phyloP scores from a whole-genome alignment of 2,329 filamentous ascomycete species.

The Beauveria asiatica region DNA sequence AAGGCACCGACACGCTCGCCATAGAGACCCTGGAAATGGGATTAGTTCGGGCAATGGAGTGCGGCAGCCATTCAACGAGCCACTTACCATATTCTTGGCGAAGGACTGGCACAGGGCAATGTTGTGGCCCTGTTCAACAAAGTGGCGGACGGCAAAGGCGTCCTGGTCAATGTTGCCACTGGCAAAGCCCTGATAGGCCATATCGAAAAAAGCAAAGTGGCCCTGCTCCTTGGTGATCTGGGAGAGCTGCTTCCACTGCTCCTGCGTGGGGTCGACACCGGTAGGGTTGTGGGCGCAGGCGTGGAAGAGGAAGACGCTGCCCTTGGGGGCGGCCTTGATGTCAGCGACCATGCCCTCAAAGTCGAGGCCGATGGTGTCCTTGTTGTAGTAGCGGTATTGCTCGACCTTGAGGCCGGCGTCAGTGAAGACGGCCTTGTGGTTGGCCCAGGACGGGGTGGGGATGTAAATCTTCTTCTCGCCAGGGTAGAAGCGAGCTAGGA shows the following conservation, averaged over 20 bases:
- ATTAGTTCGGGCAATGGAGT: not conserved
- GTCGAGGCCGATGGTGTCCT: constrained; percentile 95
- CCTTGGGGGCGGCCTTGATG: constrained; percentile 78
- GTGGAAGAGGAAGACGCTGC: constrained; percentile 87
- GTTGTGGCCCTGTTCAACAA: constrained; percentile 85
- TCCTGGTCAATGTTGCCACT: constrained; percentile 87
- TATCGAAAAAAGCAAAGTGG: constrained; percentile 97
- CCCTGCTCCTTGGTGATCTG: constrained; percentile 74
- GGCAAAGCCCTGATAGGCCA: constrained; percentile 98
- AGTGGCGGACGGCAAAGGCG: constrained; percentile 88
- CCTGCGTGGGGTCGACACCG: constrained; percentile 82
- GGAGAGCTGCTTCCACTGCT: constrained; percentile 91
- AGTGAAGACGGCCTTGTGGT: constrained; percentile 94
- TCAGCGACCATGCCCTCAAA: constrained; percentile 89
- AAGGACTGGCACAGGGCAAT: constrained; percentile 87
- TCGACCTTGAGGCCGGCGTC: constrained; percentile 85
- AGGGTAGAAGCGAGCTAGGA: constrained; percentile 86
- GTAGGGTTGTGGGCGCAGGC: constrained; percentile 98
- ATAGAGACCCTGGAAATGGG: constrained; percentile 66
- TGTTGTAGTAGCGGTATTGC: constrained; percentile 98
- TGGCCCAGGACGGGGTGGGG: constrained; percentile 92
- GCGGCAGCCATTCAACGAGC: not conserved
- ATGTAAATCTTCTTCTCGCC: constrained; percentile 94
- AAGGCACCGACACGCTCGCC: constrained; percentile 97
- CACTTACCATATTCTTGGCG: constrained; percentile 92